Base-by-base conservation (phyloP, 2,329 filamentous ascomycete genomes). In the Aspergillus oerlinghausenensis region DNA sequence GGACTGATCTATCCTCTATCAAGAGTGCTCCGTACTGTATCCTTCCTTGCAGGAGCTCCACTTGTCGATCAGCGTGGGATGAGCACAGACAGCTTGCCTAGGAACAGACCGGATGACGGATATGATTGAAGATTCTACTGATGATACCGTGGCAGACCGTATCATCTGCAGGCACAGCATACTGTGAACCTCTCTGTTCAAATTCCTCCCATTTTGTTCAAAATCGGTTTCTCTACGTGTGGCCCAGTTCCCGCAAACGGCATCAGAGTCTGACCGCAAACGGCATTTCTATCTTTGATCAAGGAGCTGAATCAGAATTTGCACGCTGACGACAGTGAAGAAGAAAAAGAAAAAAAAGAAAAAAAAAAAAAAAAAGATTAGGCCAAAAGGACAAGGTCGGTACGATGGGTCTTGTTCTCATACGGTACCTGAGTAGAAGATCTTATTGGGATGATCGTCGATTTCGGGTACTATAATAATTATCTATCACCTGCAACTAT, bases 201-300 rank as follows among this genome's bases (percentile, higher is more conserved):
- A 14, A 11, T 14, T 26, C 48, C 40, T 55, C 48, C 48, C 8
- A 26, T 19, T 14, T 40, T 48, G 11, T 50, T 47, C 43, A 17
- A 3, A 45, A 10, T 45, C 8, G 42, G 17, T 23, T 23, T 23
- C 10, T 45, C 8, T 4, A 23, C 9, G 21, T 43, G 21, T 11
- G 40, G 19, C 32, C 9, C 9, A 26, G 29, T 51, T 40, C 55
- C 56, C 48, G 59, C 59, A 61, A 61, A 59, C 59, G 57, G 59
- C 57, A 49, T 51, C n/a, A 17, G 23, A 42, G 45, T 53, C 47
- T 50, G 40, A 43, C 53, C 43, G 51, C 38, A 32, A 52, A 55
- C 45, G 49, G 51, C 47, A 51, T 51, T 19, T 21, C n/a, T 42
- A 48, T 49, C 25, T 29, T 38, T 9, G 45, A 29, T 28, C 49